phyloP scores from a whole-genome alignment of 768 basidiomycete genomes.

The Leucocoprinus birnbaumii region DNA sequence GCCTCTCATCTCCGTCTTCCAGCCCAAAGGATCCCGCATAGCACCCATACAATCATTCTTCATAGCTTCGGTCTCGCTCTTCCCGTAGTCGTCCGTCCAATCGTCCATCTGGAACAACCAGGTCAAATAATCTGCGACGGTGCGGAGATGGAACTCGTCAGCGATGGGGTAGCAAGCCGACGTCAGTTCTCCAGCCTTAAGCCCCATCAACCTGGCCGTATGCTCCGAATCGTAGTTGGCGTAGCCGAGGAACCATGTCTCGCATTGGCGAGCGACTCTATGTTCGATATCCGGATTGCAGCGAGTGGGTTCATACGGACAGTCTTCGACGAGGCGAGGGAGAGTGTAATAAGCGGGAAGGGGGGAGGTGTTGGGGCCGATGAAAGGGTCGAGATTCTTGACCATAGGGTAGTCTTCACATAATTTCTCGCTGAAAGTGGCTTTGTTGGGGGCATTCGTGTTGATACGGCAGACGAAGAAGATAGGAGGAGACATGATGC shows the following conservation, averaged over 20 bases:
- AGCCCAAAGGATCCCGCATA: slow-evolving; percentile 19
- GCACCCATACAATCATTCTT: slow-evolving; percentile 19
- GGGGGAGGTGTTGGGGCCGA: background rate
- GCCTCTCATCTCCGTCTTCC: slow-evolving; percentile 19
- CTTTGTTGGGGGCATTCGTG: background rate
- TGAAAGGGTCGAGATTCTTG: background rate
- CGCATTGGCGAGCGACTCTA: slow-evolving; percentile 40
- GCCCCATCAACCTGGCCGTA: slow-evolving; percentile 45
- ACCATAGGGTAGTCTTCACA: too few relatives aligned
- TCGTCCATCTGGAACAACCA: slow-evolving; percentile 50
- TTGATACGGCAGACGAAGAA: background rate
- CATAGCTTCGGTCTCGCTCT: slow-evolving; percentile 17
- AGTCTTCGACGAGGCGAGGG: slow-evolving; percentile 53
- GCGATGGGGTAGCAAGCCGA: slow-evolving; percentile 61
- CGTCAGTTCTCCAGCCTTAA: slow-evolving; percentile 66
- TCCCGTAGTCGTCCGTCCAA: slow-evolving; percentile 20
- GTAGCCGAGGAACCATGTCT: slow-evolving; percentile 44
- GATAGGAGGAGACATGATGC: too few relatives aligned
- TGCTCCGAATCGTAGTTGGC: slow-evolving; percentile 39
- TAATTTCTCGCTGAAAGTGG: background rate
- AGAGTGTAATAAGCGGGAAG: slow-evolving; percentile 37
- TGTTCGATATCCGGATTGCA: slow-evolving; percentile 44
- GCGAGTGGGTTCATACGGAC: slow-evolving; percentile 39
- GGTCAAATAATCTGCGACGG: slow-evolving; percentile 68
- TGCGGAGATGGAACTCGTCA: slow-evolving; percentile 53